These are phyloP conservation scores for Ascochyta rabiei DNA, from an alignment of 2,329 filamentous ascomycete genomes.

Conservation along the genomic window DNA sequence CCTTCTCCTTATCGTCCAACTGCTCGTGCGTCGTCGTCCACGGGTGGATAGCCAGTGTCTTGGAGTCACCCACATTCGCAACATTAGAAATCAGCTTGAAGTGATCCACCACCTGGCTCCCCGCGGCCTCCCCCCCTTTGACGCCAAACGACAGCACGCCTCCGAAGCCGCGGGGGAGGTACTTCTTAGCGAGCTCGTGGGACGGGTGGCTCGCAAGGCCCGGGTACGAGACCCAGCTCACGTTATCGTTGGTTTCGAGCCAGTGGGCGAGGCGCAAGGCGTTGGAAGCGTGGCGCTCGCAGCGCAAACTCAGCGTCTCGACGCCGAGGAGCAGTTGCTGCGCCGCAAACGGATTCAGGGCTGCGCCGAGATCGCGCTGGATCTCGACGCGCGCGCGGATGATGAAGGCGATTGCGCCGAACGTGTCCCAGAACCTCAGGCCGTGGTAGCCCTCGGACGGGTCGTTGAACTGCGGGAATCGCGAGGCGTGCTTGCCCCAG, in stretches of 20 bases:
- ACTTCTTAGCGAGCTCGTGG: constrained; percentile 83
- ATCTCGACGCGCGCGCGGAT: constrained; percentile 89
- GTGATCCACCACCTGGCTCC: constrained; percentile 86
- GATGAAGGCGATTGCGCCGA: constrained; percentile 80
- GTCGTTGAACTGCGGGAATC: constrained; percentile 93
- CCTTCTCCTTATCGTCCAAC: constrained; percentile 79
- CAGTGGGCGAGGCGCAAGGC: constrained; percentile 79
- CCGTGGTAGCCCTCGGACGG: constrained; percentile 90
- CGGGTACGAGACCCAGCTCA: constrained; percentile 93
- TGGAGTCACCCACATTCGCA: constrained; percentile 94
- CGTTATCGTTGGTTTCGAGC: constrained; percentile 81
- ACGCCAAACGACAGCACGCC: constrained; percentile 93
- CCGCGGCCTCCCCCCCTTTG: constrained; percentile 83
- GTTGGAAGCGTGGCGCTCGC: constrained; percentile 86
- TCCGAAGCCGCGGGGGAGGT: constrained; percentile 82
- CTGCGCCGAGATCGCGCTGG: constrained; percentile 81
- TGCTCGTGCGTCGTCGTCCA: constrained; percentile 97
- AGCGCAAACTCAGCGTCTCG: constrained; percentile 87
- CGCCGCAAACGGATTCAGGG: constrained; percentile 87
- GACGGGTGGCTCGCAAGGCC: constrained; percentile 82
- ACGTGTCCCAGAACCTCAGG: constrained; percentile 92
- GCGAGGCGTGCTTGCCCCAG: constrained; percentile 81
- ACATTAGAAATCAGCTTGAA: constrained; percentile 96
- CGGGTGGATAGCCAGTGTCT: constrained; percentile 93
- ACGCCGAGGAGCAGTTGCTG: constrained; percentile 89